Evolutionary conservation across 192 early-diverging fungal genomes (phyloP).

Genomic region (Coemansia sp.): DNA sequence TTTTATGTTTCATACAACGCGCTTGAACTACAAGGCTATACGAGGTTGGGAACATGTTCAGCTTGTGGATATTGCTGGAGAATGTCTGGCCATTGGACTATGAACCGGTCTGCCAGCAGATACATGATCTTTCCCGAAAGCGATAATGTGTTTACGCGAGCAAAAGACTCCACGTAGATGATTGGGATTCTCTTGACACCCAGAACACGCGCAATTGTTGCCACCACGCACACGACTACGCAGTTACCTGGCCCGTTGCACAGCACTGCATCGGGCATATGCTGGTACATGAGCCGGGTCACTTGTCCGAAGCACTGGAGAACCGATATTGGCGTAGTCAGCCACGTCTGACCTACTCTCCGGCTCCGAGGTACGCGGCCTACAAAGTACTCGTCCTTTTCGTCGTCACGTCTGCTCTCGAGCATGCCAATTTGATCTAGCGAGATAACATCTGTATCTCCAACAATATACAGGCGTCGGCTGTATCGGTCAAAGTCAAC

Average conservation of each 20-base stretch:
- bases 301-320: constrained; percentile 26
- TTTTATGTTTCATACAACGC: constrained; percentile 9
- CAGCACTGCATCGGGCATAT: constrained; percentile 67
- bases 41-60: constrained; percentile 65
- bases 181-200: constrained; percentile 62
- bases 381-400: constrained; percentile 40
- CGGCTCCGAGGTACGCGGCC: constrained; percentile 72
- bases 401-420: constrained; percentile 35
- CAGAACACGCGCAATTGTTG: constrained; percentile 63
- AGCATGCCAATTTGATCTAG: constrained; percentile 57
- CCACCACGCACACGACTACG: constrained; percentile 67
- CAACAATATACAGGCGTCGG: constrained; percentile 75
- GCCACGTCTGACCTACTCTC: constrained; percentile 71
- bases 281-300: constrained; percentile 35
- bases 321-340: constrained; percentile 61
- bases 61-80: constrained; percentile 59
- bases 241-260: constrained; percentile 94
- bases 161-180: constrained; percentile 92
- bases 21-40: constrained; percentile 41
- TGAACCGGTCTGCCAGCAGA: constrained; percentile 76
- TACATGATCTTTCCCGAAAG: constrained; percentile 84
- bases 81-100: constrained; percentile 90
- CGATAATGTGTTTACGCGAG: constrained; percentile 84
- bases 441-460: constrained; percentile 67
- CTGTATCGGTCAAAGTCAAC: constrained; percentile 64